phyloP scores from a whole-genome alignment of 306 rosid species.

The Crotalaria pallida region DNA sequence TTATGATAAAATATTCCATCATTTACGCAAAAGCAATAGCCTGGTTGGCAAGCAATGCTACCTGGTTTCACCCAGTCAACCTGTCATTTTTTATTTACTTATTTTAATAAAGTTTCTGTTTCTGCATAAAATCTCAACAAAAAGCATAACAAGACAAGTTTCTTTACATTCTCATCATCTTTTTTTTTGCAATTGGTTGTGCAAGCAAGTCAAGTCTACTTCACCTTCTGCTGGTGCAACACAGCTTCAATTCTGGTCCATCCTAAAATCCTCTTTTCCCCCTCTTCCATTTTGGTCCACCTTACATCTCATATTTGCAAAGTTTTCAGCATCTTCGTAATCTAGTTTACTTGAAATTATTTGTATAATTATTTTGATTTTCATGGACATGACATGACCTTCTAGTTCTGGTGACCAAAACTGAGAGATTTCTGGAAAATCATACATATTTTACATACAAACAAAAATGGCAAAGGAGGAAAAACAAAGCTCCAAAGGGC shows the following conservation, averaged over 20 bases:
- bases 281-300: not conserved
- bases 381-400: slow-evolving; percentile 42
- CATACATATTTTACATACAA: not conserved
- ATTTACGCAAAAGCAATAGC: slow-evolving; percentile 22
- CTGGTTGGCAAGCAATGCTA: slow-evolving; percentile 29
- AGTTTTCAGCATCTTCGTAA: slow-evolving; percentile 19
- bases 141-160: slow-evolving; percentile 43
- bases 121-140: slow-evolving; percentile 21
- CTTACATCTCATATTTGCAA: not conserved
- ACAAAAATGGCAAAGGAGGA: slow-evolving; percentile 51
- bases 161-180: slow-evolving; percentile 27
- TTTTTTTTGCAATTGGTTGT: slow-evolving; percentile 11
- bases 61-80: not conserved
- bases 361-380: not conserved
- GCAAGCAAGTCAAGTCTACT: slow-evolving; percentile 27
- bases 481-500: slow-evolving; percentile 74
- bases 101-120: too few species aligned
- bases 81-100: too few species aligned
- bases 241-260: slow-evolving; percentile 2
- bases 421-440: not conserved
- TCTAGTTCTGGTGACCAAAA: not conserved
- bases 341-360: slow-evolving; percentile 1
- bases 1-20: slow-evolving; percentile 20
- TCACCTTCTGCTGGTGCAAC: slow-evolving; percentile 17
- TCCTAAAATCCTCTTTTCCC: not conserved